phyloP scores from a whole-genome alignment of 2,329 filamentous ascomycete genomes.

The Paecilomyces fulvus region DNA sequence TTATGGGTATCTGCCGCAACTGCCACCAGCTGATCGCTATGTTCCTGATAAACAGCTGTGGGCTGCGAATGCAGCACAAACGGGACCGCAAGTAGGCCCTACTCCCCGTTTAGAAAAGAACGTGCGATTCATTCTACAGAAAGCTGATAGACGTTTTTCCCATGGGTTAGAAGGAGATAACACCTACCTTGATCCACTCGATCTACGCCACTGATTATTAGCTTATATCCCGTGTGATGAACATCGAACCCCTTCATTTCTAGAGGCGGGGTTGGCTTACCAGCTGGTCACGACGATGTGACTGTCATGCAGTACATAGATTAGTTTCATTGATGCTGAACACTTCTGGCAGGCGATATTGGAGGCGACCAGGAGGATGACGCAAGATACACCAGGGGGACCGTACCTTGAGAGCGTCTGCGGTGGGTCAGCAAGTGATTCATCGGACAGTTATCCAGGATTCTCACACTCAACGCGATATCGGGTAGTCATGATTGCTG shows the following conservation, averaged over 20 bases:
- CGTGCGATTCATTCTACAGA: slow-evolving; percentile 6
- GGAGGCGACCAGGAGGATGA: background rate
- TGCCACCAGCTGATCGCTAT: slow-evolving; percentile 54
- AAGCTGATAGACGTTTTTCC: background rate
- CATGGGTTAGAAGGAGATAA: background rate
- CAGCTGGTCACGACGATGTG: slow-evolving; percentile 85
- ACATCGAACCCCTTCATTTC: background rate
- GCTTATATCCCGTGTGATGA: background rate
- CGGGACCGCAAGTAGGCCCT: slow-evolving; percentile 78
- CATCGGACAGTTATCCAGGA: background rate
- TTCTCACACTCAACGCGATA: slow-evolving; percentile 62
- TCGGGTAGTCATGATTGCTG: slow-evolving; percentile 36
- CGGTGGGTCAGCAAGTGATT: background rate
- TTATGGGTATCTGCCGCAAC: slow-evolving; percentile 75
- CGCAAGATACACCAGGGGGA: background rate
- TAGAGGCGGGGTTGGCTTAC: slow-evolving; percentile 35
- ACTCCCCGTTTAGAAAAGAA: background rate
- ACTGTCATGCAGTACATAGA: slow-evolving; percentile 51
- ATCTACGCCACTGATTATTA: slow-evolving; percentile 34
- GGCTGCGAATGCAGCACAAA: slow-evolving; percentile 96
- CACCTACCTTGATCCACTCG: slow-evolving; percentile 80
- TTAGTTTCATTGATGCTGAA: slow-evolving; percentile 6
- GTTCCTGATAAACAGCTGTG: slow-evolving; percentile 69
- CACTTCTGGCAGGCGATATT: background rate
- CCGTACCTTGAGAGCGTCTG: slow-evolving; percentile 57